phyloP scores from a whole-genome alignment of 2,329 filamentous ascomycete genomes.

The Cercospora nicotianae region DNA sequence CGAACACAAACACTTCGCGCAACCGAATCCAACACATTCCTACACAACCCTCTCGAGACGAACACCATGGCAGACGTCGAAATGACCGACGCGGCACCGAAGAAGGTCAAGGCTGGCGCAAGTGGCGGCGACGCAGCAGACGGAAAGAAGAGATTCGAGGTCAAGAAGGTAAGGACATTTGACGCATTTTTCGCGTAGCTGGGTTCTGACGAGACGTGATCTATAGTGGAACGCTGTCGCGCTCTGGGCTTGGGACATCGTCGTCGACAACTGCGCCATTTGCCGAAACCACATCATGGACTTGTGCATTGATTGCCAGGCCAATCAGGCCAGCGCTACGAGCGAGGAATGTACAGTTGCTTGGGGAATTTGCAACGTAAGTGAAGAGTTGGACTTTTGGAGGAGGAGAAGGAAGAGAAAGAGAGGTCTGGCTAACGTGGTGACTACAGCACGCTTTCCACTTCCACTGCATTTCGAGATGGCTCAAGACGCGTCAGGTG shows the following conservation, averaged over 20 bases:
- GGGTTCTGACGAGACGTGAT: neutral
- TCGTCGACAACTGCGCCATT: constrained; percentile 98
- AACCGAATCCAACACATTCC: neutral
- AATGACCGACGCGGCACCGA: constrained; percentile 78
- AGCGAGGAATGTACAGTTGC: constrained; percentile 98
- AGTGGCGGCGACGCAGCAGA: constrained; percentile 56
- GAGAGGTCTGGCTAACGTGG: neutral
- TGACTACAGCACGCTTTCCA: constrained; percentile 86
- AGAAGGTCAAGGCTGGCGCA: constrained; percentile 56
- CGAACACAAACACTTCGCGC: neutral
- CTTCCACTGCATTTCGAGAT: constrained; percentile 98
- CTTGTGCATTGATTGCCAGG: constrained; percentile 97
- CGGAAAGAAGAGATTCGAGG: constrained; percentile 92
- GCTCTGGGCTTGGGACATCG: constrained; percentile 98
- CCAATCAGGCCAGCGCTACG: constrained; percentile 94
- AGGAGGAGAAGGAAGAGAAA: neutral
- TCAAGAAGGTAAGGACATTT: constrained; percentile 77
- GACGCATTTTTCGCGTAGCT: neutral
- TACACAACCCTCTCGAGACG: neutral
- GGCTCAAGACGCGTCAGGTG: constrained; percentile 98
- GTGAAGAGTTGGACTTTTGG: constrained; percentile 41
- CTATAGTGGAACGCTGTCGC: constrained; percentile 94
- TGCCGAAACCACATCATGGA: constrained; percentile 99
- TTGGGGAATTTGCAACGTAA: constrained; percentile 98
- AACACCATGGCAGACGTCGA: constrained; percentile 84